Evolutionary conservation across 371 early-diverging fungal genomes (phyloP).

Genomic region (Rhizopus sp.): DNA sequence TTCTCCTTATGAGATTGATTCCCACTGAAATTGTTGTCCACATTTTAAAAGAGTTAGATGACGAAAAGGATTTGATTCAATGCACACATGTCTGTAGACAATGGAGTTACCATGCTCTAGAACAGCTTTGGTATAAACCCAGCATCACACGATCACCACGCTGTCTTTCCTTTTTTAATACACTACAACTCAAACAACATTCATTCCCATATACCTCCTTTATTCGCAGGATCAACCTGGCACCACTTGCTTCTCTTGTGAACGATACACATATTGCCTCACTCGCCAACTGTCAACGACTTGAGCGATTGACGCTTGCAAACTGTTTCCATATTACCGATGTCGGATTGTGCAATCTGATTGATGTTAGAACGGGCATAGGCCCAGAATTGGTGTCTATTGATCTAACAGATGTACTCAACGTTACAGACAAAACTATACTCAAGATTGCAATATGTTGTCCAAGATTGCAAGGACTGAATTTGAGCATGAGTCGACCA

Average conservation of each 20-base stretch:
- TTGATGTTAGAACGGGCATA: slow-evolving; percentile 22
- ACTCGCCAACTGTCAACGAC: slow-evolving; percentile 49
- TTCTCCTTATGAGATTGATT: slow-evolving; percentile 9
- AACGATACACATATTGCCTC: slow-evolving; percentile 41
- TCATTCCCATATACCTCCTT: slow-evolving; percentile 55
- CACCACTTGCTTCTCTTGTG: slow-evolving; percentile 44
- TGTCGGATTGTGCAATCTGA: slow-evolving; percentile 46
- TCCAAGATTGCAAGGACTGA: slow-evolving; percentile 46
- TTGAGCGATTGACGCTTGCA: slow-evolving; percentile 61
- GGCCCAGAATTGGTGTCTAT: slow-evolving; percentile 38
- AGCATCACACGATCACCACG: slow-evolving; percentile 9
- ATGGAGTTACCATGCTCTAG: slow-evolving; percentile 50
- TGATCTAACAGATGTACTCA: slow-evolving; percentile 42
- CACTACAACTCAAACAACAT: slow-evolving; percentile 21
- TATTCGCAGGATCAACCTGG: slow-evolving; percentile 63
- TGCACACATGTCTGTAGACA: slow-evolving; percentile 46
- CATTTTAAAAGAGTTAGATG: slow-evolving; percentile 42
- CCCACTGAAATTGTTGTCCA: slow-evolving; percentile 50
- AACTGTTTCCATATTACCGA: slow-evolving; percentile 54
- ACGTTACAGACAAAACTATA: slow-evolving; percentile 37
- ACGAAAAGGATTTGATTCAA: slow-evolving; percentile 32
- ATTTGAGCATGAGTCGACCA: slow-evolving; percentile 44
- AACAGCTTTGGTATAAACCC: slow-evolving; percentile 56
- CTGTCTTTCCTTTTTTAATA: slow-evolving; percentile 31
- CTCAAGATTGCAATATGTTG: slow-evolving; percentile 35